phyloP scores from a whole-genome alignment of 2,329 filamentous ascomycete species.

The Calonectria leucothoes region DNA sequence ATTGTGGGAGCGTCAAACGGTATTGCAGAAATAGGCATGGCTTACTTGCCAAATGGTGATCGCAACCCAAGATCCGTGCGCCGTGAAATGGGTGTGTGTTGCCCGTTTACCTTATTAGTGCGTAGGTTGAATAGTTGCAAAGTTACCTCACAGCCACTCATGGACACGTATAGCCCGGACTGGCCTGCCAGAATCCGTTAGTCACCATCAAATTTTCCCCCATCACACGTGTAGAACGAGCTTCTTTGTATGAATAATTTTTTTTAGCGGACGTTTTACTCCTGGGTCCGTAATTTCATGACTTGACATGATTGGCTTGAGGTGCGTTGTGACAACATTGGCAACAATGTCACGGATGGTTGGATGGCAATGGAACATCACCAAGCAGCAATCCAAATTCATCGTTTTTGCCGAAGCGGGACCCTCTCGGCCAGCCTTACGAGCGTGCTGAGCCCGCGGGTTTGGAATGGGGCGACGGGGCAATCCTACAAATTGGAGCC shows the following conservation, averaged over 20 bases:
- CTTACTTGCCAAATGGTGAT: constrained; percentile 17
- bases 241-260: background rate
- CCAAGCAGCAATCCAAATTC: background rate
- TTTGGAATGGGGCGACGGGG: background rate
- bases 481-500: background rate
- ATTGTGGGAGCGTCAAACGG: constrained; percentile 23
- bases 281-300: background rate
- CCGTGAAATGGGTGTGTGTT: constrained; percentile 11
- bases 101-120: constrained; percentile 13
- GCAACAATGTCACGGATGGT: background rate
- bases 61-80: constrained; percentile 31
- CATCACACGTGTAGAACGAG: background rate
- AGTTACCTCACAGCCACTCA: constrained; percentile 13
- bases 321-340: background rate
- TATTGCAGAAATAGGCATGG: constrained; percentile 17
- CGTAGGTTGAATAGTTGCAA: constrained; percentile 14
- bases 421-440: background rate
- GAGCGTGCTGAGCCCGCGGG: background rate
- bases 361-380: background rate
- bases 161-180: background rate
- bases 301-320: background rate
- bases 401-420: background rate
- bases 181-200: background rate
- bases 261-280: constrained; percentile 6
- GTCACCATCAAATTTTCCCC: background rate